Evolutionary conservation across 345 rosid species (phyloP).

Genomic region (Ceriops tagal): DNA sequence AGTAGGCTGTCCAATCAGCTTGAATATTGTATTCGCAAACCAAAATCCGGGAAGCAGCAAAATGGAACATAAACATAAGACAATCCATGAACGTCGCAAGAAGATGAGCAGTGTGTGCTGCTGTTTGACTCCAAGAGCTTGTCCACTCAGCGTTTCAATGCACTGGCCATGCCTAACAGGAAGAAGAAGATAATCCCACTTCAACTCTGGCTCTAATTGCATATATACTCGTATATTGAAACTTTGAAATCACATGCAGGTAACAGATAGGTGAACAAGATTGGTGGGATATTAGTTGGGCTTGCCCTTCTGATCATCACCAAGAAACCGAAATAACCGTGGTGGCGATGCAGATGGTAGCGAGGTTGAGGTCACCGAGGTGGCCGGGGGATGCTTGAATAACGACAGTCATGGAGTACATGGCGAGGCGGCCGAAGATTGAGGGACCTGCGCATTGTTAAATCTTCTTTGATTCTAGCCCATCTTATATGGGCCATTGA

Average conservation of each 20-base stretch:
- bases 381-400: conserved; percentile 51
- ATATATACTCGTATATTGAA: neutral
- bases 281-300: neutral
- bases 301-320: conserved; percentile 9
- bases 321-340: conserved; percentile 53
- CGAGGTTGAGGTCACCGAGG: conserved; percentile 46
- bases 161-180: conserved; percentile 61
- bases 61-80: conserved; percentile 41
- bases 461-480: conserved; percentile 37
- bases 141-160: conserved; percentile 56
- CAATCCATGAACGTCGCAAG: conserved; percentile 55
- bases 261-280: neutral
- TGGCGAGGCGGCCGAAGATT: conserved; percentile 48
- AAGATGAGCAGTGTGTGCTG: conserved; percentile 46
- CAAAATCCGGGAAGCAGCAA: conserved; percentile 41
- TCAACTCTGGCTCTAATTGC: neutral
- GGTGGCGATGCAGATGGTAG: conserved; percentile 55
- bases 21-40: conserved; percentile 45
- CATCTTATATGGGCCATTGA: neutral
- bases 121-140: conserved; percentile 50
- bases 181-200: neutral
- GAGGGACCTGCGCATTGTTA: conserved; percentile 53
- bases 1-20: conserved; percentile 49
- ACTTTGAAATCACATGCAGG: neutral
- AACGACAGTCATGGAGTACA: conserved; percentile 46